Evolutionary conservation across 2,329 filamentous ascomycete species (phyloP).

Genomic region (Fusarium proliferatum): DNA sequence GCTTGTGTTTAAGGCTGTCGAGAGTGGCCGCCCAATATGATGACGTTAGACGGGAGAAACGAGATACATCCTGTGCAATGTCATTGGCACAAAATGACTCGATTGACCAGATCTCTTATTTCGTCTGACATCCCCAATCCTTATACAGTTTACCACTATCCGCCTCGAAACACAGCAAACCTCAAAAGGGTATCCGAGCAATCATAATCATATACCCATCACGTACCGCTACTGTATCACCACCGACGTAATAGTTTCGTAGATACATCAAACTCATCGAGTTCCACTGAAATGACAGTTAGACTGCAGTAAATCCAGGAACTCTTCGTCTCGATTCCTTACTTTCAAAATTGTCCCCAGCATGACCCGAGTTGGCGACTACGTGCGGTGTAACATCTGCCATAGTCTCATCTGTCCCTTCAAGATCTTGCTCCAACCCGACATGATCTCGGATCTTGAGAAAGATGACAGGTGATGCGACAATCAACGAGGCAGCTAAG

Average conservation of each 20-base stretch:
- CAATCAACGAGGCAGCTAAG: slow-evolving; percentile 74
- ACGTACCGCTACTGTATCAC: not conserved
- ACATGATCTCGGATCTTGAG: slow-evolving; percentile 82
- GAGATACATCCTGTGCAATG: not conserved
- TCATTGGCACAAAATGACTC: accelerated
- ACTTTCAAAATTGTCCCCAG: not conserved
- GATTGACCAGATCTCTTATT: not conserved
- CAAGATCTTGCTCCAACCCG: slow-evolving; percentile 80
- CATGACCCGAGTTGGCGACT: not conserved
- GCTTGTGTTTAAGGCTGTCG: not conserved
- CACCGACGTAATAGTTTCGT: not conserved
- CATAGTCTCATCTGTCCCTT: slow-evolving; percentile 84
- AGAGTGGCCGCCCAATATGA: accelerated
- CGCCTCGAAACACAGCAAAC: accelerated
- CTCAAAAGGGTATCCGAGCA: not conserved
- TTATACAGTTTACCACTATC: accelerated
- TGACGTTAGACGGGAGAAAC: not conserved
- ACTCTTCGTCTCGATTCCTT: not conserved
- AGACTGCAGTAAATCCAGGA: slow-evolving; percentile 1
- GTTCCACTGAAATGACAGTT: not conserved
- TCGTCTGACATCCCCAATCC: accelerated
- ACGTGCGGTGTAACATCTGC: slow-evolving; percentile 66
- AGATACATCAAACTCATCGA: not conserved
- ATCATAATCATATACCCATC: not conserved
- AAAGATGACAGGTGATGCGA: slow-evolving; percentile 83